Base-by-base conservation (phyloP, 2,329 filamentous ascomycete genomes). In the Incumbomyces lentus region DNA sequence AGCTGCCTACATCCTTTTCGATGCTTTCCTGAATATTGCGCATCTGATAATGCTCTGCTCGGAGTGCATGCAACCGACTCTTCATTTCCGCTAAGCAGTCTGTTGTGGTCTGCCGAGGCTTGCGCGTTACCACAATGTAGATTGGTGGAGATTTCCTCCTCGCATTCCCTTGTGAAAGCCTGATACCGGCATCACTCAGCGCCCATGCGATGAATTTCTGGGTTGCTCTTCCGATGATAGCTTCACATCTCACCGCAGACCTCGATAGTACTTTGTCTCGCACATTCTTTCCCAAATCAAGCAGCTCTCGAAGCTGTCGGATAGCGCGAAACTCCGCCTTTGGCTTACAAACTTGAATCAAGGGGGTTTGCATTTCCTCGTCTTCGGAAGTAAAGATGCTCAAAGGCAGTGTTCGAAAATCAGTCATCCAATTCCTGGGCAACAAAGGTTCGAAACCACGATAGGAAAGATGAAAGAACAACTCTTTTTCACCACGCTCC, bases 401-500 rank as follows among this genome's bases (percentile, higher is more conserved):
- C 7, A 69, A 64, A 1, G 76, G 76, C 12, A 80, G 57, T 13
- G 70, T 75, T 7, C 62, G 61, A 51, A 78, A 78, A 52, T 79
- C 75, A 41, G 68, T 59, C 37, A 65, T 62, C 74, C 75, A 79
- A 49, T 63, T 63, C 11, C 60, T 58, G 1, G 74, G 73, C 11
- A 80, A 57, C 1, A 79, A 59, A 8, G 76, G 71, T 60, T 79
- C 75, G 44, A 70, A 72, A 13, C 76, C 76, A 35, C 76, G 73
- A 62, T 72, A 68, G 5, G 68, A 67, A 26, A 79, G 67, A 48
- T 72, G 72, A 48, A 71, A 68, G 52, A 73, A 73, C 2, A 79
- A 61, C 30, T 69, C 67, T 34, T 72, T 68, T 46, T 78, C 73
- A 44, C 72, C 70, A 19, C 70, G 63, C 2, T 68, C 64, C 71